Base-by-base conservation (phyloP, 441 rosid species). In the Erodium chrysanthum region DNA sequence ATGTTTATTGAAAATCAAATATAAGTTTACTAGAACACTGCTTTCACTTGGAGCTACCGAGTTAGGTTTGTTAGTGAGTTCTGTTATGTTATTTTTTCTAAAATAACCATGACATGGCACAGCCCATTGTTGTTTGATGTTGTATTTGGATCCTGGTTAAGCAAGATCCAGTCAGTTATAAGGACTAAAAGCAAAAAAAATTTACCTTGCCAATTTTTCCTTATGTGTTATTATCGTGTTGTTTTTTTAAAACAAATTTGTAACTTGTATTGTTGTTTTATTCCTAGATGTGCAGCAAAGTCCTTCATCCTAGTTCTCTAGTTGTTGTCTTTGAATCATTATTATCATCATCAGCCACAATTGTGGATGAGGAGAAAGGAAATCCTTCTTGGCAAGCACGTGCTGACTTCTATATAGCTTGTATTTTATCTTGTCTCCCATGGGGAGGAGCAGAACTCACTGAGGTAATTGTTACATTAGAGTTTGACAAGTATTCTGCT, bases 331-430 rank as follows among this genome's bases (percentile, higher is more conserved):
- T 92, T 70, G 97, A 92, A 72, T 85, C 92, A 59, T 79, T 92
- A 76, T 80, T 95, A 73, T 95, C 99, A 64, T 92, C 97, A 71
- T 97, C 98, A 73, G 97, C 98, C 75, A 91, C 95, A 60, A 95
- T 85, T 65, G 84, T 95, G 70, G 99, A 95, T 70, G 99, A 95
- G 79, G 99, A 95, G 81, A 92, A 92, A 84, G 99, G 96, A 70
- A 95, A 95, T 75, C 95, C 98, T 50, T 86, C 92, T 14, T 95
- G 99, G 96, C 98, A 95, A 81, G 84, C 98, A 65, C 76, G 85
- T 70, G 99, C 96, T 68, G 99, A 95, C 84, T 95, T 88, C 70
- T 92, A 92, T 64, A 95, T 92, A 23, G 78, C 83, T 69, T 90
- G 98, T 76, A 90, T 95, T 78, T 86, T 92, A 78, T 88, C 97